Evolutionary conservation across 2,329 filamentous ascomycete species (phyloP).

Genomic region (Colletotrichum limetticola): DNA sequence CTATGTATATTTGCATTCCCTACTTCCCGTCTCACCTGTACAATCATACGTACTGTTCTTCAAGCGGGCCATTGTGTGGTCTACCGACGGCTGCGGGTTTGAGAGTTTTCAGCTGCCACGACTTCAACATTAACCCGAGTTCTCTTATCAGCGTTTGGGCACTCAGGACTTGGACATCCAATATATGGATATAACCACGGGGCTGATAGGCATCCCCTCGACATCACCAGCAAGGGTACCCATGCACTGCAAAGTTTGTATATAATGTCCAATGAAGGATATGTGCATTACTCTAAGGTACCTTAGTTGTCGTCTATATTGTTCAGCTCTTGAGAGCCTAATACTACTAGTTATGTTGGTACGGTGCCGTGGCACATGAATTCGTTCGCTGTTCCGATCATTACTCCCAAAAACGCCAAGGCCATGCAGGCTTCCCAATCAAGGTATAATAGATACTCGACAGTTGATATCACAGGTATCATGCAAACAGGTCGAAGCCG

Average conservation of each 20-base stretch:
- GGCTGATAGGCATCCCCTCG: neutral
- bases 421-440: constrained; percentile 31
- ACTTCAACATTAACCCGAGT: neutral
- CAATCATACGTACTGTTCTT: neutral
- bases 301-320: constrained; percentile 32
- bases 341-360: constrained; percentile 34
- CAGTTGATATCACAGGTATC: constrained; percentile 33
- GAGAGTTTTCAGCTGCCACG: neutral
- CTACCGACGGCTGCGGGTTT: neutral
- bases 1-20: too few relatives aligned
- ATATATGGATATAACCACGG: neutral
- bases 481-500: constrained; percentile 30
- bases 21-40: too few relatives aligned
- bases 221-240: neutral
- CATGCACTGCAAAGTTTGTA: neutral
- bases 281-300: constrained; percentile 35
- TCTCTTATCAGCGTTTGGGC: too few relatives aligned
- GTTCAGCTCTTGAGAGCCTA: constrained; percentile 32
- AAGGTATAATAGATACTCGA: constrained; percentile 28
- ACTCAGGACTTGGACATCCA: neutral
- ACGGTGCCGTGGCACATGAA: constrained; percentile 32
- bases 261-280: constrained; percentile 12
- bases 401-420: constrained; percentile 33
- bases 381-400: constrained; percentile 29
- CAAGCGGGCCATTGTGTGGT: neutral